Conservation (phyloP, 805 yeast genomes). For the Ogataea sp. region DNA sequence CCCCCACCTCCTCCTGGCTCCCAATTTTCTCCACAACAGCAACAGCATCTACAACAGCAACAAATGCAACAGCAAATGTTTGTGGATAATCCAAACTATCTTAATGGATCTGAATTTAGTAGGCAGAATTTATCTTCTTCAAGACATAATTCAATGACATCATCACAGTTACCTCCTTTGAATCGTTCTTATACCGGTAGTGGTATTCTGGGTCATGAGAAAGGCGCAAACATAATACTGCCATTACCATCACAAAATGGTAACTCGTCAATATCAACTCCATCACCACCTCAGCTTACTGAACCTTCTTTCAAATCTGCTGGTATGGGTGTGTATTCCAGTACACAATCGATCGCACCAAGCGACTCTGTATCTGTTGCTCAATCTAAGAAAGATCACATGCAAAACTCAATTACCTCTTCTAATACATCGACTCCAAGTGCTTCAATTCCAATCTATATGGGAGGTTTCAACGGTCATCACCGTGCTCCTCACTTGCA, state of each 20-base stretch:
- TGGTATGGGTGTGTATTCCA: not conserved
- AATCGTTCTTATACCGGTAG: not conserved
- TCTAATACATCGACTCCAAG: no score
- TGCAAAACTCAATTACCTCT: not conserved
- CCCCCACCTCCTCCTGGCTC: no score
- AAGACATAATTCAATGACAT: not conserved
- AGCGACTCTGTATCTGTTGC: not conserved
- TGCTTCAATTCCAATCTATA: no score
- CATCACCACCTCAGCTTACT: not conserved
- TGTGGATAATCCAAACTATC: no score
- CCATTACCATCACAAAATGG: not conserved
- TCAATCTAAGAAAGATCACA: not conserved
- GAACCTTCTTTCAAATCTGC: not conserved
- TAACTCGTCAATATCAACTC: not conserved
- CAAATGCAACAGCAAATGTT: no score
- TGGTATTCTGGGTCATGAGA: not conserved
- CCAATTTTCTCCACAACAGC: no score
- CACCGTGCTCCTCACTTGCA: no score
- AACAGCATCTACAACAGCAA: constrained; percentile 18
- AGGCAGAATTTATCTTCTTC: no score
- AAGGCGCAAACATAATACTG: not conserved
- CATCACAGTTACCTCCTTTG: not conserved
- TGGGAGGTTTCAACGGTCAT: not conserved
- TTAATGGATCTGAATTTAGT: no score
- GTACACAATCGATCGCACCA: not conserved